phyloP scores from a whole-genome alignment of 257 asterid genomes.

The Solanum piurae region DNA sequence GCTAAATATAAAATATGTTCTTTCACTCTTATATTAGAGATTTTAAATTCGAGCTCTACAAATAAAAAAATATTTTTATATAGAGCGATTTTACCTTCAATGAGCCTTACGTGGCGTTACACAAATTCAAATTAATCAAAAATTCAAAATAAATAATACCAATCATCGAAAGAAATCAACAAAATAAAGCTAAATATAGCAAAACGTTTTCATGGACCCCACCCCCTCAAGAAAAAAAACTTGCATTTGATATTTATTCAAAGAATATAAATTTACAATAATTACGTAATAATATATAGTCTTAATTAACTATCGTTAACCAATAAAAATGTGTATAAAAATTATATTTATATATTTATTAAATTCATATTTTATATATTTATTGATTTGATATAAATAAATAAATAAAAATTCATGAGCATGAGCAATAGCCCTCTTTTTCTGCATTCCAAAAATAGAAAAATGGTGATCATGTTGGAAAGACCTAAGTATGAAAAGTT shows the following conservation, averaged over 20 bases:
- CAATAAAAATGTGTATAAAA: no score
- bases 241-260: neutral
- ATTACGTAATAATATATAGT: neutral
- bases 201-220: neutral
- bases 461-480: constrained; percentile 1
- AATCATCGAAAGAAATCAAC: neutral
- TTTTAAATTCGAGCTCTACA: no score
- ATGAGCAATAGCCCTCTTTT: neutral
- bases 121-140: neutral
- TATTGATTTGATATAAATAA: no score
- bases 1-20: neutral
- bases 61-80: no score
- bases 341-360: no score
- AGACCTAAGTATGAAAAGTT: neutral
- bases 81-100: neutral
- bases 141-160: neutral
- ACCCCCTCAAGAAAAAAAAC: neutral
- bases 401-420: neutral
- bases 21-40: neutral
- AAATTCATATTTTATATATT: no score
- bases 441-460: constrained; percentile 12
- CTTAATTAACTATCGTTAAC: no score
- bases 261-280: neutral
- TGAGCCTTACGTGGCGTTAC: neutral
- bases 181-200: neutral